Percentiles rank a stretch among this genome's conserved stretches.
Conservation (phyloP, 805 yeast genomes). For the Phaffomyces thermotolerans region DNA sequence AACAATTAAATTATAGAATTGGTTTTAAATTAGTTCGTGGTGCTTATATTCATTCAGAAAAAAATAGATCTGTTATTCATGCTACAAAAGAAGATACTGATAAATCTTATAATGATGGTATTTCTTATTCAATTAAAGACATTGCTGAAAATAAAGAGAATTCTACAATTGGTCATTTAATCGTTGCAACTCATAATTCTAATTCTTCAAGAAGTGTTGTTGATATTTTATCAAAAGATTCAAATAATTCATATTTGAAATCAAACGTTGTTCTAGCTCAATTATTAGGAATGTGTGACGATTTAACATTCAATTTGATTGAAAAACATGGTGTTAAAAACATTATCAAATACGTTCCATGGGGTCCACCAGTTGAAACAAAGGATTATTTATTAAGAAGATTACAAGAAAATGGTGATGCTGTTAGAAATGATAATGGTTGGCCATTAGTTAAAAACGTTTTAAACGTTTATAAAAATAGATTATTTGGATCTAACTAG, state of each 20-base stretch:
- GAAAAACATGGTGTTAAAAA: slow-evolving; percentile 57
- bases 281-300: slow-evolving; percentile 93
- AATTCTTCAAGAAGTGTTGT: slow-evolving; percentile 72
- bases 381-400: slow-evolving; percentile 84
- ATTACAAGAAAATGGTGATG: slow-evolving; percentile 93
- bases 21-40: slow-evolving; percentile 93
- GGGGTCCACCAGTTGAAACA: slow-evolving; percentile 96
- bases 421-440: slow-evolving; percentile 81
- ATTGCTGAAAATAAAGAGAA: slow-evolving; percentile 32
- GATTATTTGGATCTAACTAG: slow-evolving; percentile 13
- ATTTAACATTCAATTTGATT: slow-evolving; percentile 70
- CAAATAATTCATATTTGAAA: slow-evolving; percentile 25
- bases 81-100: slow-evolving; percentile 78
- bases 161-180: slow-evolving; percentile 63
- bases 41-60: slow-evolving; percentile 89
- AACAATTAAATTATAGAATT: slow-evolving; percentile 51
- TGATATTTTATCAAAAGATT: slow-evolving; percentile 34
- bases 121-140: slow-evolving; percentile 51
- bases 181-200: slow-evolving; percentile 86
- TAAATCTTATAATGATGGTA: slow-evolving; percentile 62
- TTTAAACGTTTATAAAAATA: slow-evolving; percentile 27
- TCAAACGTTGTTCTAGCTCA: slow-evolving; percentile 81
- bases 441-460: slow-evolving; percentile 61
- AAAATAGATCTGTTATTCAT: slow-evolving; percentile 66
- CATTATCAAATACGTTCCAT: slow-evolving; percentile 89